Percentiles rank a stretch among this genome's conserved stretches.
These are phyloP conservation scores for Rhynchospora pubera DNA, from an alignment of 176 grass and related monocot species.

Conservation along the genomic window DNA sequence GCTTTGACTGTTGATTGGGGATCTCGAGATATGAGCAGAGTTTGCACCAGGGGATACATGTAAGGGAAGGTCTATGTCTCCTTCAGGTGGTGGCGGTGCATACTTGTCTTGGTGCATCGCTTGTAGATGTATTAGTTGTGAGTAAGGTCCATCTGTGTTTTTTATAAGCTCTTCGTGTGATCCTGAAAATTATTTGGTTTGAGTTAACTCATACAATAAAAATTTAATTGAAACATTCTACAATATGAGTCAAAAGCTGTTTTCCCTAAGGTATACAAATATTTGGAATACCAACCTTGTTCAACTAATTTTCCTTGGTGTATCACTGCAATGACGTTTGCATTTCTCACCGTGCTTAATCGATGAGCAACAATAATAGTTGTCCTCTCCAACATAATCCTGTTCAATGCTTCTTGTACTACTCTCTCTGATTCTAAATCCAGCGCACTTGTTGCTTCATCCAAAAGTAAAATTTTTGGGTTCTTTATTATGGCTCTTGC, in stretches of 20 bases:
- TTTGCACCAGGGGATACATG: constrained; percentile 12
- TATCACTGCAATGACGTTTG: constrained; percentile 66
- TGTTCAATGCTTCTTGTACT: constrained; percentile 77
- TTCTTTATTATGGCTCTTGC: constrained; percentile 81
- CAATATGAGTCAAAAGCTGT: background rate
- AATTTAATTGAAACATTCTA: background rate
- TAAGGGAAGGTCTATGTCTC: constrained; percentile 27
- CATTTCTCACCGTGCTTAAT: constrained; percentile 76
- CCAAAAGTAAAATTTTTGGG: constrained; percentile 73
- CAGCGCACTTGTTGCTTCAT: constrained; percentile 89
- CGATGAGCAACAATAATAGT: constrained; percentile 90
- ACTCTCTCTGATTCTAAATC: constrained; percentile 77
- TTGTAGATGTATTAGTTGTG: constrained; percentile 74
- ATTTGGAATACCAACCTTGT: constrained; percentile 48
- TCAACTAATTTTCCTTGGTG: constrained; percentile 79
- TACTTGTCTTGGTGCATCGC: constrained; percentile 29
- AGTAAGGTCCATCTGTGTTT: constrained; percentile 55
- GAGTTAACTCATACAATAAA: background rate
- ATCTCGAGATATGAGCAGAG: constrained; percentile 9
- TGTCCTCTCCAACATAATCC: constrained; percentile 67
- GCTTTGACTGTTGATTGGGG: constrained; percentile 35
- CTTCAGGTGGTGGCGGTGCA: constrained; percentile 1
- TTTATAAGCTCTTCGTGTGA: constrained; percentile 52
- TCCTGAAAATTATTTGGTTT: constrained; percentile 35
- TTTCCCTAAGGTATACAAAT: background rate